Percentiles rank a stretch among this genome's conserved stretches.
These are phyloP conservation scores for Aspergillus sp. DNA, from an alignment of 2,329 filamentous ascomycete genomes.

Conservation along the genomic window DNA sequence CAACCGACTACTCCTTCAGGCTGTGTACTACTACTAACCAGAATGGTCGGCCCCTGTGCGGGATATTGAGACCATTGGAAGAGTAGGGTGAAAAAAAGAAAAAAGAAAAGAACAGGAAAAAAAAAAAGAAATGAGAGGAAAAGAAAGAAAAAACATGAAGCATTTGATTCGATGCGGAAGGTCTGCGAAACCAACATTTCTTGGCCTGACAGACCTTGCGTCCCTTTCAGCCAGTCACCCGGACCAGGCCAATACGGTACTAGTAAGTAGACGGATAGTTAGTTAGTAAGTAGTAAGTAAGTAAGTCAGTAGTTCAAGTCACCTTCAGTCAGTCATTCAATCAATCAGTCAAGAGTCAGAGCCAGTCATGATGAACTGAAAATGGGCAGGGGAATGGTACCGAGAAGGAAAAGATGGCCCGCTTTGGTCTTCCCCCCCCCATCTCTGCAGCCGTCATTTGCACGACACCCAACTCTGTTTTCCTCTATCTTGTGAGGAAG, in stretches of 20 bases:
- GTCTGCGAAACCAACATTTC: constrained; percentile 20
- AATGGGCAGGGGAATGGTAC: neutral
- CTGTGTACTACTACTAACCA: neutral
- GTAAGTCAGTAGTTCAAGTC: neutral
- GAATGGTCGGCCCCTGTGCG: neutral
- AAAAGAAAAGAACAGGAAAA: neutral
- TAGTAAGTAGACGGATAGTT: neutral
- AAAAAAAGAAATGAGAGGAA: constrained; percentile 2
- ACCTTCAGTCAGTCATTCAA: neutral
- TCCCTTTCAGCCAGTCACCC: constrained; percentile 20
- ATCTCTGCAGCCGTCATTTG: neutral
- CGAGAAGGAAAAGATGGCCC: constrained; percentile 1
- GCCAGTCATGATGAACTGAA: neutral
- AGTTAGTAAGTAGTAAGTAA: neutral
- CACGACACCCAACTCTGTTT: neutral
- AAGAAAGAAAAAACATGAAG: constrained; percentile 5
- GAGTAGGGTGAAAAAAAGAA: neutral
- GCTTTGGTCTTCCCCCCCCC: neutral
- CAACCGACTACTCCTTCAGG: neutral
- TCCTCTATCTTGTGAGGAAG: neutral
- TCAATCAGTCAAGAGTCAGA: neutral
- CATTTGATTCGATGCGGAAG: constrained; percentile 8
- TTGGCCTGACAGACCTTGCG: constrained; percentile 24
- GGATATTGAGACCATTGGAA: neutral
- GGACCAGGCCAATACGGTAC: constrained; percentile 14